A percentile compares a stretch with the other conserved stretches of the same genome.
Evolutionary conservation across 306 rosid species (phyloP).

Genomic region (Quercus suber): DNA sequence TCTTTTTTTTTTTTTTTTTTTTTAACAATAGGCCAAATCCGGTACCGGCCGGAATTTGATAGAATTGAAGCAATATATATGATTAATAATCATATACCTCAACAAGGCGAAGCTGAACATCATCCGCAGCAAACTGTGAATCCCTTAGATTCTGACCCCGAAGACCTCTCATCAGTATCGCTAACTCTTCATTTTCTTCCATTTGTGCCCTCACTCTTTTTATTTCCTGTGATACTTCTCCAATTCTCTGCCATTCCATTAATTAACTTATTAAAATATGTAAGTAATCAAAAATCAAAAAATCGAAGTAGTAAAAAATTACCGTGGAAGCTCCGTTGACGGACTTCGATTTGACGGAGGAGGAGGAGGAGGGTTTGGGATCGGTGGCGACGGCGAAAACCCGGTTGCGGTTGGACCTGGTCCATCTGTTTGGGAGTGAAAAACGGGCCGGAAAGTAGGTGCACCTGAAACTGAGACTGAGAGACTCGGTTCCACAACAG

Average conservation of each 20-base stretch:
- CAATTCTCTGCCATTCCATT: slow-evolving; percentile 58
- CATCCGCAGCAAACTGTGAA: slow-evolving; percentile 78
- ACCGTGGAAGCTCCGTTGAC: slow-evolving; percentile 77
- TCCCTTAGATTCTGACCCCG: slow-evolving; percentile 85
- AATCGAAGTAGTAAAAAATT: slow-evolving; percentile 11
- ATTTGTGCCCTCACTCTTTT: slow-evolving; percentile 94
- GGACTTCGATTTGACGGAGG: slow-evolving; percentile 27
- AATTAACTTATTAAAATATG: too few species aligned
- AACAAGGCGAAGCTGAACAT: slow-evolving; percentile 84
- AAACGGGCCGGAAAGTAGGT: slow-evolving; percentile 28
- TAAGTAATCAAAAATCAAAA: not conserved
- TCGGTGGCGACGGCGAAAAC: slow-evolving; percentile 66
- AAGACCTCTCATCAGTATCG: slow-evolving; percentile 92
- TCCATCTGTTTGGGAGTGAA: slow-evolving; percentile 7
- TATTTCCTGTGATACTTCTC: slow-evolving; percentile 90
- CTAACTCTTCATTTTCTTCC: slow-evolving; percentile 90
- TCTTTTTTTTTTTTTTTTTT: too few species aligned
- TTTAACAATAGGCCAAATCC: too few species aligned
- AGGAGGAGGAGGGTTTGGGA: slow-evolving; percentile 53
- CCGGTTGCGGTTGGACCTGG: slow-evolving; percentile 29
- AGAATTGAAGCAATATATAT: too few species aligned
- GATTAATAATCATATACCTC: slow-evolving; percentile 47
- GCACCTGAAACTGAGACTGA: slow-evolving; percentile 9
- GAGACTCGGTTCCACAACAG: slow-evolving; percentile 56
- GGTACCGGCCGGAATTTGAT: too few species aligned